Conservation (phyloP, 1,139 yeast species). For the Saccharomycopsis crataegensis region DNA sequence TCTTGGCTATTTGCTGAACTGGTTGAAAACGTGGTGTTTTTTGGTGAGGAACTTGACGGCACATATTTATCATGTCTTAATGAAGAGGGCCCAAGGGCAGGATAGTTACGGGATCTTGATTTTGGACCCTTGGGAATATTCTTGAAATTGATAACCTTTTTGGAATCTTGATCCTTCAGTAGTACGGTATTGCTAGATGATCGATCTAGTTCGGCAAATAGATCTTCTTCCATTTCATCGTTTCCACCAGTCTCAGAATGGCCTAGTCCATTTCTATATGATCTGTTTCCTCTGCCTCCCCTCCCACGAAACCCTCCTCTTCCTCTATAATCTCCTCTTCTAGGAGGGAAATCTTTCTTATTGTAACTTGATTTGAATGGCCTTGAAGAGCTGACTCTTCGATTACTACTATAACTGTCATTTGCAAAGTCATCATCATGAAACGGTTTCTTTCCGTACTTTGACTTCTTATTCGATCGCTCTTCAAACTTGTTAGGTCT, state of each 20-base stretch:
- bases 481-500: too few relatives aligned
- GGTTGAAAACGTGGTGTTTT: neutral
- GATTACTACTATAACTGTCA: too few relatives aligned
- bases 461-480: too few relatives aligned
- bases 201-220: neutral
- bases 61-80: slow-evolving; percentile 1
- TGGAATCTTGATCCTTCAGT: neutral
- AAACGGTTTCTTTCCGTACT: too few relatives aligned
- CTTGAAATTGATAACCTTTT: slow-evolving; percentile 7
- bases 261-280: neutral
- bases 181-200: neutral
- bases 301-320: neutral
- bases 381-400: too few relatives aligned
- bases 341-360: neutral
- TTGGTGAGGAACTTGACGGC: neutral
- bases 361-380: too few relatives aligned
- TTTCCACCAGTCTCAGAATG: neutral
- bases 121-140: slow-evolving; percentile 19
- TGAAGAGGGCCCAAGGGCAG: neutral
- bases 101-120: neutral
- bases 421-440: too few relatives aligned
- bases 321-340: neutral
- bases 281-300: neutral
- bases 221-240: neutral
- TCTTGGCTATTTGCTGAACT: neutral